phyloP scores from a whole-genome alignment of 495 filamentous ascomycete genomes.

The Xylaria castorea region DNA sequence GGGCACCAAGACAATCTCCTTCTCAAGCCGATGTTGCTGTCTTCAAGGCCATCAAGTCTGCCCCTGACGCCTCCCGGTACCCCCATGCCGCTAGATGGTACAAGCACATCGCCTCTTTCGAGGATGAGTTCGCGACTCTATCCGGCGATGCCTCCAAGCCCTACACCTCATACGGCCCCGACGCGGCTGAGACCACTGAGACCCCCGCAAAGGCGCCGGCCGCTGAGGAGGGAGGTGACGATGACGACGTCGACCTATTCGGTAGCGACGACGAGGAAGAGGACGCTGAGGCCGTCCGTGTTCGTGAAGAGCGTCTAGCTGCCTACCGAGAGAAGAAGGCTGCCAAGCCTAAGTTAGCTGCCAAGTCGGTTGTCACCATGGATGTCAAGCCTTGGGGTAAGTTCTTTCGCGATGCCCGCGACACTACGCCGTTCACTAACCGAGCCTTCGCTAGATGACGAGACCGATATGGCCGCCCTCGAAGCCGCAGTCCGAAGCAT shows the following conservation, averaged over 20 bases:
- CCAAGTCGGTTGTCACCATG: constrained; percentile 93
- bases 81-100: constrained; percentile 96
- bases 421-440: constrained; percentile 33
- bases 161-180: constrained; percentile 91
- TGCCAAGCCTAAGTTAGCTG: constrained; percentile 83
- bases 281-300: constrained; percentile 79
- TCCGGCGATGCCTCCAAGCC: constrained; percentile 88
- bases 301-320: constrained; percentile 86
- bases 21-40: constrained; percentile 95
- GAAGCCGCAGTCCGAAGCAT: constrained; percentile 85
- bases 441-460: constrained; percentile 66
- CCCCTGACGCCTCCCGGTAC: constrained; percentile 83
- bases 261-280: constrained; percentile 91
- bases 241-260: constrained; percentile 89
- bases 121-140: constrained; percentile 88
- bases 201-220: constrained; percentile 87
- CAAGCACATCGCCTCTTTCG: constrained; percentile 93
- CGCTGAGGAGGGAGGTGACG: constrained; percentile 63
- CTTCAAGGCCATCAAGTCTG: constrained; percentile 84
- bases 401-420: constrained; percentile 40
- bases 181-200: constrained; percentile 71
- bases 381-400: constrained; percentile 99
- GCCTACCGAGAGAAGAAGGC: constrained; percentile 99
- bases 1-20: constrained; percentile 68
- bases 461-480: constrained; percentile 85